These are phyloP conservation scores for Recurvomyces mirabilis DNA, from an alignment of 495 filamentous ascomycete genomes.

Conservation along the genomic window DNA sequence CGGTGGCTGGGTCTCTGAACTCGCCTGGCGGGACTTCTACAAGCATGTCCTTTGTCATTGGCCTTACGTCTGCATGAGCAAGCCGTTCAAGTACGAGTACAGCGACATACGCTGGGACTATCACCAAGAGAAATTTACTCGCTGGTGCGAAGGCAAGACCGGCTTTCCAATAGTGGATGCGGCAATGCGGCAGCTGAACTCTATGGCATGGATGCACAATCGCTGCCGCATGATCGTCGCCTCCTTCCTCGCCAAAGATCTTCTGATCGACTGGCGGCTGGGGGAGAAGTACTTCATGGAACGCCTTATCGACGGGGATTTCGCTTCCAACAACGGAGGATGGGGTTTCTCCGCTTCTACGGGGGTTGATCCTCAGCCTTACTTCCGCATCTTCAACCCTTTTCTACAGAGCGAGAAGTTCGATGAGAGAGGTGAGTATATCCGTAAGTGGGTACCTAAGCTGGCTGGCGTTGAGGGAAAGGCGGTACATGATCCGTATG, in stretches of 20 bases:
- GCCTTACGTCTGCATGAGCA: conserved; percentile 92
- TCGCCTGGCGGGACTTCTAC: conserved; percentile 92
- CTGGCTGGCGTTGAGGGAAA: conserved; percentile 49
- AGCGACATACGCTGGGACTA: conserved; percentile 78
- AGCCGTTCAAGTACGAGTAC: conserved; percentile 82
- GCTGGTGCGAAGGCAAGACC: conserved; percentile 68
- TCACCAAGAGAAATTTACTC: conserved; percentile 49
- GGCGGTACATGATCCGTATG: conserved; percentile 72
- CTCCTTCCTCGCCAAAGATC: conserved; percentile 77
- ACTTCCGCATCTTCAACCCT: conserved; percentile 88
- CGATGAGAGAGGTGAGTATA: conserved; percentile 56
- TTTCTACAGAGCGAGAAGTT: conserved; percentile 77
- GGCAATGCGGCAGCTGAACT: conserved; percentile 71
- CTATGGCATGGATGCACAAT: conserved; percentile 79
- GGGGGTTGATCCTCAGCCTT: conserved; percentile 85
- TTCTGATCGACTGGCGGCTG: conserved; percentile 82
- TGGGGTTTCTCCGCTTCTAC: conserved; percentile 77
- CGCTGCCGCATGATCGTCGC: conserved; percentile 80
- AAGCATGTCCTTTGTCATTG: conserved; percentile 76
- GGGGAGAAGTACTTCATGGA: conserved; percentile 87
- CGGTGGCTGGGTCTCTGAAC: conserved; percentile 71
- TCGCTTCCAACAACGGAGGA: conserved; percentile 83
- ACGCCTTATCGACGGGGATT: conserved; percentile 81
- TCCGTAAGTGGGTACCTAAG: conserved; percentile 62
- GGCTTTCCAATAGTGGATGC: conserved; percentile 86